These are phyloP conservation scores for Blastosporella zonata DNA, from an alignment of 1,284 basidiomycete species.

Conservation along the genomic window DNA sequence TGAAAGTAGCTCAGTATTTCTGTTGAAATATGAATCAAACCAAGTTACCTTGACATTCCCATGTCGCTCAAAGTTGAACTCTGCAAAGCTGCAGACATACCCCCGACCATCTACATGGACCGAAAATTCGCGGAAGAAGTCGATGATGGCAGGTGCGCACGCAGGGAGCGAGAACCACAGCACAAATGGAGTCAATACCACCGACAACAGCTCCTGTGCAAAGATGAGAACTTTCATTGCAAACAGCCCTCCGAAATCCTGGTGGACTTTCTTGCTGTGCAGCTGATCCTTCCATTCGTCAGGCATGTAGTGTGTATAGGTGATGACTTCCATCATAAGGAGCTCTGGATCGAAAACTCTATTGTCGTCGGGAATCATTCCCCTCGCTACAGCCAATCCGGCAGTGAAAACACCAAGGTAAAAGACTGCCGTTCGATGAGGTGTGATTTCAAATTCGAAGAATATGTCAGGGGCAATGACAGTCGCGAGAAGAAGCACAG, in stretches of 20 bases:
- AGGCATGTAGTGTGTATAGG: conserved; percentile 95
- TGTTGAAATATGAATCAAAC: background rate
- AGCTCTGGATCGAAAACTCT: conserved; percentile 91
- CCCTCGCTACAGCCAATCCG: conserved; percentile 84
- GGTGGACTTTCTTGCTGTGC: conserved; percentile 88
- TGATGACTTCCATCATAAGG: conserved; percentile 87
- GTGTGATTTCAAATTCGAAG: conserved; percentile 92
- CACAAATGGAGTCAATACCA: conserved; percentile 91
- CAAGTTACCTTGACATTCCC: conserved; percentile 75
- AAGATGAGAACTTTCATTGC: conserved; percentile 88
- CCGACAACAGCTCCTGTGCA: conserved; percentile 83
- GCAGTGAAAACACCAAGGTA: conserved; percentile 89
- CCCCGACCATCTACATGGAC: conserved; percentile 96
- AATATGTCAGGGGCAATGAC: conserved; percentile 91
- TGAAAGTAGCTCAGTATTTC: conserved; percentile 25
- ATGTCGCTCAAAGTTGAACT: conserved; percentile 94
- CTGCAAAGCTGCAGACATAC: conserved; percentile 97
- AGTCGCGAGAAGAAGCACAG: conserved; percentile 88
- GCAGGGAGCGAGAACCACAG: conserved; percentile 89
- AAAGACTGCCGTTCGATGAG: conserved; percentile 90
- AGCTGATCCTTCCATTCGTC: conserved; percentile 86
- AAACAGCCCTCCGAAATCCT: conserved; percentile 87
- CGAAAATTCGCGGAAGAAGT: conserved; percentile 96
- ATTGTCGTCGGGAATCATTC: conserved; percentile 96
- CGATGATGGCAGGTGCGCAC: conserved; percentile 86